Base-by-base conservation (phyloP, 371 early-diverging fungal genomes). In the Batrachochytrium dendrobatidis region DNA sequence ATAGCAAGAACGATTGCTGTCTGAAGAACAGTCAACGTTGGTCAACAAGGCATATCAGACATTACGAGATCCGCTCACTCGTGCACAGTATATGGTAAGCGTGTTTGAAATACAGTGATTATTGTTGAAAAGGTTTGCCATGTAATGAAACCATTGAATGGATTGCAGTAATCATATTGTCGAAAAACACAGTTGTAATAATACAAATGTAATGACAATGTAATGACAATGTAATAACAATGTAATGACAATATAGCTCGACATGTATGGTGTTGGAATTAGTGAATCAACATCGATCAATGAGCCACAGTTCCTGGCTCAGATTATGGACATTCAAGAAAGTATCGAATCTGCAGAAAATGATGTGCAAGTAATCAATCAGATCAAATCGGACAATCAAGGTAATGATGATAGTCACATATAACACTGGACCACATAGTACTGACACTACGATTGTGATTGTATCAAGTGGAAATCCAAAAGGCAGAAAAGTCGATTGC, bases 41-140 rank as follows among this genome's bases (percentile, higher is more conserved):
- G 76, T 89, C 50, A 93, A 93, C 79, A 90, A 91, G 66, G 94
- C 90, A 3, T 91, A 90, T 60, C 72, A 87, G 24, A 84, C 87
- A 12, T 69, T 93, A 24, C 74, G 80, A 48, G 86, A 89, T 39
- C 94, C 92, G 12, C 75, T 93, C 17, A 65, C 76, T 3, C 76
- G 94, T 20, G 91, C 94, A 8, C 79, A 85, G 58, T 93, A 93
- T 50, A 73, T 93, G 61, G 73, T 77, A 62, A n/a, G 61, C 54
- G 0, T 15, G 10, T 12, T 3, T 56, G 39, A 5, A 25, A 28
- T 62, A 10, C n/a, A 28, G 22, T 4, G 17, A 15, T 20, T 20
- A 15, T 20, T 15, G 15, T 20, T 20, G 15, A 20, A 20, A 39
- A 39, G 15, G 15, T 39, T 39, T 15, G 28, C 44, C 28, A 12